phyloP scores from a whole-genome alignment of 2,329 filamentous ascomycete genomes.

The Apiospora phragmitis region DNA sequence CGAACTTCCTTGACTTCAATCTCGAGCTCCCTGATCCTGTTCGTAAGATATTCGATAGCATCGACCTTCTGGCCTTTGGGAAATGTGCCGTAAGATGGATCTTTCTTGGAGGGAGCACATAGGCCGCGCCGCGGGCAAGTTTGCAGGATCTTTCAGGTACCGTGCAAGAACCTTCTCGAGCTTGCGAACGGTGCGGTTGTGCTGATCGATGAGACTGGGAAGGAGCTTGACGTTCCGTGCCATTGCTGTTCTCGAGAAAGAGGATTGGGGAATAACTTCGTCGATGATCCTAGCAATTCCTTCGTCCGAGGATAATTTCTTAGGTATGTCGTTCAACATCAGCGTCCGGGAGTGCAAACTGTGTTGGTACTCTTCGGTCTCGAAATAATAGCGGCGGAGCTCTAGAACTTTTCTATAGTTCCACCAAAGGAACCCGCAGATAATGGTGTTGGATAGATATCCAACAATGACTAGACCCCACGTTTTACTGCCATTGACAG shows the following conservation, averaged over 20 bases:
- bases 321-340: slow-evolving; percentile 74
- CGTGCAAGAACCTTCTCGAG: slow-evolving; percentile 84
- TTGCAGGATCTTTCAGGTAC: slow-evolving; percentile 84
- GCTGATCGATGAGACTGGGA: slow-evolving; percentile 80
- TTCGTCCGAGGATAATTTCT: slow-evolving; percentile 74
- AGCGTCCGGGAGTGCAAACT: slow-evolving; percentile 77
- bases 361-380: slow-evolving; percentile 82
- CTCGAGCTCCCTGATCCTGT: slow-evolving; percentile 81
- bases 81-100: slow-evolving; percentile 63
- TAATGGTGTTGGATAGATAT: slow-evolving; percentile 70
- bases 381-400: slow-evolving; percentile 77
- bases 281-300: slow-evolving; percentile 85
- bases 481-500: slow-evolving; percentile 51
- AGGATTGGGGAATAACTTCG: slow-evolving; percentile 54
- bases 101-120: slow-evolving; percentile 79
- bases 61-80: slow-evolving; percentile 70
- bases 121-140: slow-evolving; percentile 75
- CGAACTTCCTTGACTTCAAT: slow-evolving; percentile 82
- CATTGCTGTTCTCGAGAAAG: slow-evolving; percentile 57
- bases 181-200: slow-evolving; percentile 76
- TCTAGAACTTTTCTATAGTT: slow-evolving; percentile 77
- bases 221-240: slow-evolving; percentile 91
- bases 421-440: slow-evolving; percentile 83
- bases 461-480: slow-evolving; percentile 62
- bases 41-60: slow-evolving; percentile 91